Evolutionary conservation across 257 asterid genomes (phyloP), one percentile per base, ranked within the genome.

Genomic region (Ilex asprella): DNA sequence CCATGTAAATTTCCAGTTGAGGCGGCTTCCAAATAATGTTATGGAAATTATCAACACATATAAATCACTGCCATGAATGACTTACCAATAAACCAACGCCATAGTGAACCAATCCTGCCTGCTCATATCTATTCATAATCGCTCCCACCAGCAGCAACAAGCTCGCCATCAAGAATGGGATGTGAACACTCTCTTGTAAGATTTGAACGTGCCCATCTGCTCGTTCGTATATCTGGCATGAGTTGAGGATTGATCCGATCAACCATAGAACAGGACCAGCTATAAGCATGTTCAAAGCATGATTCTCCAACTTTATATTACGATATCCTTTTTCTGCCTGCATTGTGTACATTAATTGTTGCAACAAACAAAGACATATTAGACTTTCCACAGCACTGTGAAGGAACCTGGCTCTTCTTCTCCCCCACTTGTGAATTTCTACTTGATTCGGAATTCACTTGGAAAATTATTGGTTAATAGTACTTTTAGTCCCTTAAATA

Each of bases 221-320:
- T 70, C 95, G 79, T 78, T 93, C 97, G 16, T 93, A 93, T 52
- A 89, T 81, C 71, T 93, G 99, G 54, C 97, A 89, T 0, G 95
- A 81, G 65, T 89, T 89, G 13, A 79, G 94, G 68, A 87, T 78
- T 14, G 97, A 89, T 54, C 99, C 99, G 2, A 93, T 59, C 50
- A 87, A 60, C 99, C 99, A 89, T 3, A 93, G 66, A 30, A 64
- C 75, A 9, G 95, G 78, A 31, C 96, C 99, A 2, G 94, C 97
- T 16, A 89, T 64, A 21, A 83, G 69, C 85, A 89, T 69, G 73
- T 81, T 75, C n/a, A 85, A 66, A 39, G 86, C 94, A 39, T 73
- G 77, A 30, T 67, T 70, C 79, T 83, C 96, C 68, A 80, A 29
- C 74, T 61, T 66, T 31, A 46, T 39, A 55, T 55, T 27, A 14